phyloP scores from a whole-genome alignment of 106 monocot species.

The Triglochin maritima region DNA sequence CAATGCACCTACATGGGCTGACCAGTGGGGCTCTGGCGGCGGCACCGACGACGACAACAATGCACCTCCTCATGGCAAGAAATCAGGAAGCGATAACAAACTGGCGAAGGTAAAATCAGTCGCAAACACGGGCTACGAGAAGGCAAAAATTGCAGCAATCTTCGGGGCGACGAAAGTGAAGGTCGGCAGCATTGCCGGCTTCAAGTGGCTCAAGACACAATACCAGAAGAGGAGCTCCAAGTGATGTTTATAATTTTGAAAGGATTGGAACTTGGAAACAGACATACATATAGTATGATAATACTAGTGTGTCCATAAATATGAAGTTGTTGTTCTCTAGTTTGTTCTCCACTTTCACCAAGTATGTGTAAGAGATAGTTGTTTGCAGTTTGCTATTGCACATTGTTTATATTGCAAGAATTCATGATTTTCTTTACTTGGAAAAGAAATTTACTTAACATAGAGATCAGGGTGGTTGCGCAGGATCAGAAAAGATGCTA shows the following conservation, averaged over 20 bases:
- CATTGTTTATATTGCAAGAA: too few relatives aligned
- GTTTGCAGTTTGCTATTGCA: too few relatives aligned
- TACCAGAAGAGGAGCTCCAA: slow-evolving; percentile 56
- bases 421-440: too few relatives aligned
- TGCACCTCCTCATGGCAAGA: background rate
- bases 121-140: slow-evolving; percentile 26
- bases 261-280: background rate
- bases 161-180: slow-evolving; percentile 58
- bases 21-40: slow-evolving; percentile 13
- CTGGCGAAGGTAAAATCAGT: slow-evolving; percentile 37
- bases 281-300: background rate
- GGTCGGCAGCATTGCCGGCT: slow-evolving; percentile 31
- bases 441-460: too few relatives aligned
- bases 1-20: slow-evolving; percentile 6
- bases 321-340: too few relatives aligned
- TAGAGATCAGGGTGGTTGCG: too few relatives aligned
- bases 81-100: slow-evolving; percentile 17
- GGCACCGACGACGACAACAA: background rate
- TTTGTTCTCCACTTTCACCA: too few relatives aligned
- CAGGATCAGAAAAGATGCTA: too few relatives aligned
- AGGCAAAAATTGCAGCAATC: slow-evolving; percentile 46
- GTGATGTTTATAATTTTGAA: slow-evolving; percentile 9
- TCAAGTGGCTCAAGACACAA: slow-evolving; percentile 61
- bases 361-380: too few relatives aligned
- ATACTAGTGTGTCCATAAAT: background rate